Percentiles rank a stretch among this genome's conserved stretches.
These are phyloP conservation scores for Acacia acuminata DNA, from an alignment of 306 rosid genomes.

Conservation along the genomic window DNA sequence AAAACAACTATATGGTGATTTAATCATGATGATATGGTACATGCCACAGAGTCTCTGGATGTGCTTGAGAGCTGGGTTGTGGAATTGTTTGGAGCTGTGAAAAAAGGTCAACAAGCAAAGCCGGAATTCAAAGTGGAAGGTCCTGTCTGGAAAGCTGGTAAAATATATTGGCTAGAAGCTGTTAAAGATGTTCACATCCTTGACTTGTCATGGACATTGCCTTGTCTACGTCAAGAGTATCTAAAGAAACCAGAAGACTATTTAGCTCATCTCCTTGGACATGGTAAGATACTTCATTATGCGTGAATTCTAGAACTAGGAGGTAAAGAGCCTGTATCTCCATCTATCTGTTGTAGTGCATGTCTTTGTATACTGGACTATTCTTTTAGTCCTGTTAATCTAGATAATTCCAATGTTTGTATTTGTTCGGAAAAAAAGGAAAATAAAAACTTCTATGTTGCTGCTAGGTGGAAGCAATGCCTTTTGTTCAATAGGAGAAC, in stretches of 20 bases:
- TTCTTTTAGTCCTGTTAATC: neutral
- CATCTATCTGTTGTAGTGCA: constrained; percentile 1
- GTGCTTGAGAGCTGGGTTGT: constrained; percentile 86
- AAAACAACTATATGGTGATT: constrained; percentile 24
- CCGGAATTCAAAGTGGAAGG: constrained; percentile 66
- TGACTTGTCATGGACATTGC: constrained; percentile 82
- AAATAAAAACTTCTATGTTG: neutral
- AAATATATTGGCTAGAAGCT: constrained; percentile 80
- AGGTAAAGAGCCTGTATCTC: constrained; percentile 14
- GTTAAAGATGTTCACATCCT: constrained; percentile 90
- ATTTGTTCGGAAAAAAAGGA: neutral
- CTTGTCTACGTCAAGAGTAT: constrained; percentile 73
- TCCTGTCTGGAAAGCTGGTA: constrained; percentile 86
- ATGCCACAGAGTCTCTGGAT: constrained; percentile 83
- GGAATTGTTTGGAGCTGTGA: constrained; percentile 71
- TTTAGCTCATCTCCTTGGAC: constrained; percentile 94
- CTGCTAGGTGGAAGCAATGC: constrained; percentile 14
- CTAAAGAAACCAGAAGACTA: constrained; percentile 91
- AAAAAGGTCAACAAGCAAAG: constrained; percentile 60
- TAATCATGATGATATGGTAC: constrained; percentile 21
- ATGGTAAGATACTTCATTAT: constrained; percentile 62
- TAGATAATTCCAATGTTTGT: neutral
- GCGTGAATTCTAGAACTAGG: constrained; percentile 19
- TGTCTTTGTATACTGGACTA: constrained; percentile 1
- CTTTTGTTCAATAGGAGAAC: neutral